phyloP scores from a whole-genome alignment of 2,329 filamentous ascomycete species.

The Diaporthe sp. region DNA sequence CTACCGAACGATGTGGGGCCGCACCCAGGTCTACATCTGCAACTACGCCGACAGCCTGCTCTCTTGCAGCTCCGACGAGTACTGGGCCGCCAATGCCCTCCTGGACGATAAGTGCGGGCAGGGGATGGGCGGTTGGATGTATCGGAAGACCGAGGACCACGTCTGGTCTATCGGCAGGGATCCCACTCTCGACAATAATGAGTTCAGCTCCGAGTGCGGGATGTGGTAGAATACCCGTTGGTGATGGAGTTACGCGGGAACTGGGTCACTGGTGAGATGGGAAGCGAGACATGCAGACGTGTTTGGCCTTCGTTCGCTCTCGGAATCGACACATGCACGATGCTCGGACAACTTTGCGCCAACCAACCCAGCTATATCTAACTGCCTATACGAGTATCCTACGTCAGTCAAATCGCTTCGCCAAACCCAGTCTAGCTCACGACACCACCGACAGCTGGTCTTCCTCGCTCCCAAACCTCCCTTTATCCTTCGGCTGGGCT shows the following conservation, averaged over 20 bases:
- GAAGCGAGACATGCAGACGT: too few species aligned
- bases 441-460: neutral
- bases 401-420: too few species aligned
- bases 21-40: neutral
- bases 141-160: neutral
- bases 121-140: neutral
- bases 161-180: conserved; percentile 5
- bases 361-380: neutral
- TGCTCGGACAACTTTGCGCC: too few species aligned
- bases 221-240: neutral
- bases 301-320: too few species aligned
- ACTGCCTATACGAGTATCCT: neutral
- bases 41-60: neutral
- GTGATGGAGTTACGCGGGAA: neutral
- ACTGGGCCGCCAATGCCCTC: neutral
- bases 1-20: neutral
- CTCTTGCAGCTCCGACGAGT: neutral
- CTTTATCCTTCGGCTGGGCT: too few species aligned
- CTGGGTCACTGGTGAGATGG: neutral
- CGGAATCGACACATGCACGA: too few species aligned
- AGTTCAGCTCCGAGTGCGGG: neutral
- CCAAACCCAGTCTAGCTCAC: too few species aligned
- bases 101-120: neutral
- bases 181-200: neutral
- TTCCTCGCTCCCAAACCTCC: neutral